A percentile compares a stretch with the other conserved stretches of the same genome.
Evolutionary conservation across 352 stramenopile species (phyloP).

Genomic region (Pythium utonaiense): DNA sequence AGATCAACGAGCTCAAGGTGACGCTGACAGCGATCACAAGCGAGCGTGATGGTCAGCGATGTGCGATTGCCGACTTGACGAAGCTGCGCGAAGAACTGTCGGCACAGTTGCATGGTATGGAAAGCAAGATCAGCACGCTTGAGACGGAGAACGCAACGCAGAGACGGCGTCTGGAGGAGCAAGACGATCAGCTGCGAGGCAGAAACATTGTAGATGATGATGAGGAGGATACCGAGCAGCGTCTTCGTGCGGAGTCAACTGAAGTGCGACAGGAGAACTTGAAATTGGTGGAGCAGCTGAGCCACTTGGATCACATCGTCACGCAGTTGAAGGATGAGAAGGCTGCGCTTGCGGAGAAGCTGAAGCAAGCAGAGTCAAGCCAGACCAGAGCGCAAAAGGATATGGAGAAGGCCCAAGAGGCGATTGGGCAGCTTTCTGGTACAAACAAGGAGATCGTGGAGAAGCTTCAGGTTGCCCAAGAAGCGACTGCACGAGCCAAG

Average conservation of each 20-base stretch:
- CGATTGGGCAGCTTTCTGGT: constrained; percentile 47
- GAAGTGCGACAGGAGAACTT: constrained; percentile 26
- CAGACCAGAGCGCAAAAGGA: constrained; percentile 18
- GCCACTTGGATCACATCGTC: constrained; percentile 26
- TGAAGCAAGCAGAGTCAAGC: constrained; percentile 17
- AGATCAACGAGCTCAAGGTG: constrained; percentile 52
- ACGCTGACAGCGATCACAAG: constrained; percentile 19
- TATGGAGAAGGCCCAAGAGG: constrained; percentile 24
- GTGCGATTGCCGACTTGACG: constrained; percentile 13
- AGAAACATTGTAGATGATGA: constrained; percentile 17
- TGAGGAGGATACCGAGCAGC: constrained; percentile 17
- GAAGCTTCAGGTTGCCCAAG: constrained; percentile 42
- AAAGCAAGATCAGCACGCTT: constrained; percentile 13
- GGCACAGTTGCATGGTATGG: constrained; percentile 4
- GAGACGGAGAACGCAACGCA: constrained; percentile 20
- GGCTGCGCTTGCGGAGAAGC: constrained; percentile 15
- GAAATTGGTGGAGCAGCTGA: constrained; percentile 26
- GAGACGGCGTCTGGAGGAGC: constrained; percentile 12
- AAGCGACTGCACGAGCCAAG: constrained; percentile 30
- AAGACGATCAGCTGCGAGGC: constrained; percentile 8
- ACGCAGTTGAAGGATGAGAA: constrained; percentile 27
- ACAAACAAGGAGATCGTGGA: constrained; percentile 41
- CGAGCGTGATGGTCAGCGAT: constrained; percentile 17
- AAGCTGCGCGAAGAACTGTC: constrained; percentile 20
- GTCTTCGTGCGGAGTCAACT: constrained; percentile 16